Evolutionary conservation across 2,329 filamentous ascomycete species (phyloP).

Genomic region (Aureobasidium melanogenum): DNA sequence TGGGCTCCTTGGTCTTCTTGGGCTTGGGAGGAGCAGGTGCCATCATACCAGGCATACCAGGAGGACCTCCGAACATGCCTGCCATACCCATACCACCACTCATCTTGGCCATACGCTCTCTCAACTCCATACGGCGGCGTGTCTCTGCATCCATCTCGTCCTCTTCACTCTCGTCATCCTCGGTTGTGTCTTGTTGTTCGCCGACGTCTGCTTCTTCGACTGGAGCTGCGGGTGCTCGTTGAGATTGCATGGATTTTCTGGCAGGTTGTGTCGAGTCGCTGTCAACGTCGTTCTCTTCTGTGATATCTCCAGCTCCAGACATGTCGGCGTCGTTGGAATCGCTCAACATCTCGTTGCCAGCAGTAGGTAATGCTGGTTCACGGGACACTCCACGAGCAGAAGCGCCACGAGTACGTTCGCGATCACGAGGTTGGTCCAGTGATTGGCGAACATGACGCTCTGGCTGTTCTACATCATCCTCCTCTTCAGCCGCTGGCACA

Average conservation of each 20-base stretch:
- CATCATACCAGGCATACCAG: slow-evolving; percentile 48
- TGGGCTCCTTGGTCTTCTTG: slow-evolving; percentile 27
- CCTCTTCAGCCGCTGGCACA: neutral
- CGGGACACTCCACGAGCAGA: neutral
- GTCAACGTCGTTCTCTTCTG: slow-evolving; percentile 57
- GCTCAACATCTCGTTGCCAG: slow-evolving; percentile 42
- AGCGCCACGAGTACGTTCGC: neutral
- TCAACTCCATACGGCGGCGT: slow-evolving; percentile 74
- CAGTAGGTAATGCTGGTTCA: neutral
- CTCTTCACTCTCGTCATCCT: slow-evolving; percentile 64
- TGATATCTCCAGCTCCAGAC: slow-evolving; percentile 52
- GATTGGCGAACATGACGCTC: neutral
- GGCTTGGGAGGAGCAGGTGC: slow-evolving; percentile 43
- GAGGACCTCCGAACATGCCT: slow-evolving; percentile 75
- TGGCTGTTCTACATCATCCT: neutral
- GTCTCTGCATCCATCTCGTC: slow-evolving; percentile 84
- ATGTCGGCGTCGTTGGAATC: slow-evolving; percentile 59
- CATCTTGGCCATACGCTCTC: slow-evolving; percentile 97
- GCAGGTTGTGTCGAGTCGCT: slow-evolving; percentile 49
- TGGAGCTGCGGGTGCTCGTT: slow-evolving; percentile 34
- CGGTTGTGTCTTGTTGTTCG: slow-evolving; percentile 40
- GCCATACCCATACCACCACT: slow-evolving; percentile 96
- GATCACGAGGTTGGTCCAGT: neutral
- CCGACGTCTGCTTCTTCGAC: slow-evolving; percentile 37
- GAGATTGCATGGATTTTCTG: slow-evolving; percentile 8